phyloP scores from a whole-genome alignment of 306 rosid species.

The Medicago arabica region DNA sequence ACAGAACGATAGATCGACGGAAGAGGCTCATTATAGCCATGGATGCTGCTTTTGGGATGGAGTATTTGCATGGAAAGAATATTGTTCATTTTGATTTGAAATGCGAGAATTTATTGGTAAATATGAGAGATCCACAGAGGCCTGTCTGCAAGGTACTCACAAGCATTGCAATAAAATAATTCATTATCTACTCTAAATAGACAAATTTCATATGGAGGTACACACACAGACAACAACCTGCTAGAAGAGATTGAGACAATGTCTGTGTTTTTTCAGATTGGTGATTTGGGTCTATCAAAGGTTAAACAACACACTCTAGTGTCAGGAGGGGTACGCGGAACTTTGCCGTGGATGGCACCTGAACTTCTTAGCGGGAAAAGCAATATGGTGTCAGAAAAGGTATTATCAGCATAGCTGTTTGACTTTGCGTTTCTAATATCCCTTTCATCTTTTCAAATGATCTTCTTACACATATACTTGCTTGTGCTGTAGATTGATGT shows the following conservation, averaged over 20 bases:
- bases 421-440: slow-evolving; percentile 18
- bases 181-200: neutral
- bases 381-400: slow-evolving; percentile 98
- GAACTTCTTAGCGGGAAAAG: slow-evolving; percentile 99
- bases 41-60: slow-evolving; percentile 99
- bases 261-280: slow-evolving; percentile 64
- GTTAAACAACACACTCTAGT: slow-evolving; percentile 96
- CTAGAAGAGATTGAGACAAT: slow-evolving; percentile 40
- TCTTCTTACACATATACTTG: slow-evolving; percentile 38
- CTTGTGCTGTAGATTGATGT: slow-evolving; percentile 83
- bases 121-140: slow-evolving; percentile 98
- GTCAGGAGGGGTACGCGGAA: slow-evolving; percentile 99
- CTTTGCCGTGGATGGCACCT: slow-evolving; percentile 99
- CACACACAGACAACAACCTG: neutral
- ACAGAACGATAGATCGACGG: slow-evolving; percentile 97
- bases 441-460: slow-evolving; percentile 31
- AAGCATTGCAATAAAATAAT: slow-evolving; percentile 7
- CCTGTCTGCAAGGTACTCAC: slow-evolving; percentile 91
- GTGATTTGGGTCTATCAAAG: slow-evolving; percentile 98
- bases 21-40: slow-evolving; percentile 96
- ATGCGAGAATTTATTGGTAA: slow-evolving; percentile 93
- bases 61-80: slow-evolving; percentile 93
- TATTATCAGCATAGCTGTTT: slow-evolving; percentile 43
- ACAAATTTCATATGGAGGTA: neutral
- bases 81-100: slow-evolving; percentile 99